These are phyloP conservation scores for Nowakowskiella sp. DNA, from an alignment of 192 early-diverging fungal genomes.

Conservation along the genomic window DNA sequence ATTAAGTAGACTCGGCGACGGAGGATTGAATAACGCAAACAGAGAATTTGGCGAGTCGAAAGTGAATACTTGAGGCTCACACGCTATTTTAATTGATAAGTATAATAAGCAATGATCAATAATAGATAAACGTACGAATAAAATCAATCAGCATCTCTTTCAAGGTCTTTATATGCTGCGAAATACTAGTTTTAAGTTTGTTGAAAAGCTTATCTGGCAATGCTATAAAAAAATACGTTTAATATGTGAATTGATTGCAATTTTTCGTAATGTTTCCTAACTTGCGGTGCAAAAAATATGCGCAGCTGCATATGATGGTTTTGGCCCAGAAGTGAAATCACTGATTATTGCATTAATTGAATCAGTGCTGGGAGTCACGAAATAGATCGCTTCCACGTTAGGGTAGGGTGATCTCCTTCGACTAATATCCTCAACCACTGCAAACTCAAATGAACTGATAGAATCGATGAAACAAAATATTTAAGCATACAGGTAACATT, in stretches of 20 bases:
- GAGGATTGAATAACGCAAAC: constrained; percentile 55
- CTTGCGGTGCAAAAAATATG: constrained; percentile 43
- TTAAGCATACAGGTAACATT: constrained; percentile 59
- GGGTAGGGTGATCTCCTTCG: constrained; percentile 42
- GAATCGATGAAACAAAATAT: background rate
- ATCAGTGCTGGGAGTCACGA: constrained; percentile 36
- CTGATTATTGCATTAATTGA: constrained; percentile 35
- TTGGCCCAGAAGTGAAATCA: constrained; percentile 35
- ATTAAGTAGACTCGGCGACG: constrained; percentile 42
- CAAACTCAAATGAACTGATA: background rate
- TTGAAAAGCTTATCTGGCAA: constrained; percentile 55
- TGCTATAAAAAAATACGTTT: constrained; percentile 35
- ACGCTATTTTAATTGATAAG: constrained; percentile 26
- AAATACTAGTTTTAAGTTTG: constrained; percentile 31
- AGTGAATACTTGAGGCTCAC: constrained; percentile 60
- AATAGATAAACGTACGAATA: constrained; percentile 44
- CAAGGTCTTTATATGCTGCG: constrained; percentile 50
- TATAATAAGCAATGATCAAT: background rate
- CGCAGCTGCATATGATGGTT: constrained; percentile 44
- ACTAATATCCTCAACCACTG: constrained; percentile 38
- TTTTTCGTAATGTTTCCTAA: too few relatives aligned
- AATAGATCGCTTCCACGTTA: constrained; percentile 53
- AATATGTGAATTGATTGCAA: too few relatives aligned
- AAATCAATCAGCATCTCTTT: constrained; percentile 80
- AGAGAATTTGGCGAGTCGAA: constrained; percentile 63